Base-by-base conservation (phyloP, 2,329 filamentous ascomycete species). In the Blastomyces parvus region DNA sequence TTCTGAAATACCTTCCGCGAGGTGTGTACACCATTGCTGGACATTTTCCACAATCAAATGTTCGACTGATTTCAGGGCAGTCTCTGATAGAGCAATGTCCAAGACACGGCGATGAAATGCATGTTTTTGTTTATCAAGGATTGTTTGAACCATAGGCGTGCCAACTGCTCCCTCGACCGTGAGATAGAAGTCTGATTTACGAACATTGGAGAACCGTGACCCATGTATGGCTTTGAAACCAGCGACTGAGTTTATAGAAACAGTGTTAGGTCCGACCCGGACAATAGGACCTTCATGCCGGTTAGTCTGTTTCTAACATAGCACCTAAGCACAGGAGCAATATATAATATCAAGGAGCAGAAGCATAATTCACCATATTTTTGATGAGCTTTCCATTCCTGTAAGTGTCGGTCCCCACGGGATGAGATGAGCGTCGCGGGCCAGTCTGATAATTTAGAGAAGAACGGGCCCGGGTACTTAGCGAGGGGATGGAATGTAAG, bases 201-300 rank as follows among this genome's bases (percentile, higher is more conserved):
- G 55, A 48, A 74, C 70, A 17, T 70, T 67, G 11, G 67, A 66
- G 1, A 65, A 59, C 0, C 67, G 67, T 52, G 59, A 62, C 11
- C 59, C 59, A 56, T 67, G 66, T 65, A 88, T 87, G 22, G 85
- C 82, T 72, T 85, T 84, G 64, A 90, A 78, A 0, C 88, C 87
- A 8, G 82, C 82, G 65, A 83, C 83, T 62, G 85, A 87, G 80
- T 94, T 93, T 78, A 95, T 84, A 0, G 87, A 90, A 52, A 96
- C 78, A 65, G 84, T 85, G 74, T 91, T 90, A 55, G 90, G 90
- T 0, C 88, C 88, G 67, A 88, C 89, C 36, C 90, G 88, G n/a
- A 93, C 88, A 60, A 86, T 74, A n/a, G 80, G 78, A n/a, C 66
- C 66, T 67, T 33, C 33, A 46, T 17, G 46, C n/a, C 30, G 8